Percentiles rank a stretch among this genome's conserved stretches.
These are phyloP conservation scores for Aspergillus oerlinghausenensis DNA, from an alignment of 2,329 filamentous ascomycete species.

Conservation along the genomic window DNA sequence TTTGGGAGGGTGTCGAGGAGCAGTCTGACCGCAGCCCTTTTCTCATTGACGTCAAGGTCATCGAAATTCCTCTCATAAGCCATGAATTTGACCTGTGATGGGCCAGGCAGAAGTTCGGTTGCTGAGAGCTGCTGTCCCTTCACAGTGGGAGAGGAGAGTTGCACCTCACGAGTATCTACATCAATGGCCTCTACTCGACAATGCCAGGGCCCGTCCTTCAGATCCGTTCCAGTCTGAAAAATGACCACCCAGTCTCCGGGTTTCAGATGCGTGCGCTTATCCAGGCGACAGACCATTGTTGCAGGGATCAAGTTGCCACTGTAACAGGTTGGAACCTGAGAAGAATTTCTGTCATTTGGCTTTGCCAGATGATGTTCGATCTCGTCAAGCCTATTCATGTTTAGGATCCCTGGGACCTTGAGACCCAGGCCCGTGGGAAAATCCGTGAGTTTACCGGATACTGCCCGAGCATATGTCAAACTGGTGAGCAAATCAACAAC, in stretches of 20 bases:
- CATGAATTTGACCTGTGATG: slow-evolving; percentile 9
- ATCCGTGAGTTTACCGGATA: slow-evolving; percentile 39
- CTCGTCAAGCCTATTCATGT: fast-evolving
- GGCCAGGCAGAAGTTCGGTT: not conserved
- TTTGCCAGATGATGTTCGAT: not conserved
- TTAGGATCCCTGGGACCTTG: slow-evolving; percentile 40
- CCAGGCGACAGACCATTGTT: slow-evolving; percentile 42
- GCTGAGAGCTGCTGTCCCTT: not conserved
- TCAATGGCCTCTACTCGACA: slow-evolving; percentile 47
- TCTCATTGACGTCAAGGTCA: slow-evolving; percentile 23
- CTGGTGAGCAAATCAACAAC: slow-evolving; percentile 81
- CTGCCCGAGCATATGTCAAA: slow-evolving; percentile 67
- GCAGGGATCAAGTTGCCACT: slow-evolving; percentile 7
- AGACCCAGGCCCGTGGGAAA: slow-evolving; percentile 56
- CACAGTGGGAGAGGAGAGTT: slow-evolving; percentile 26
- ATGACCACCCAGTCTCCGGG: slow-evolving; percentile 53
- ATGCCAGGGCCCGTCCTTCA: slow-evolving; percentile 34
- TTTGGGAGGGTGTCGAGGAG: slow-evolving; percentile 39
- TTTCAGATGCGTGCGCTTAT: slow-evolving; percentile 31
- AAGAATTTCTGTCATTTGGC: too few relatives aligned
- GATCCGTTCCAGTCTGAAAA: slow-evolving; percentile 5
- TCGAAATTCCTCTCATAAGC: slow-evolving; percentile 41
- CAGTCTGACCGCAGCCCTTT: slow-evolving; percentile 26
- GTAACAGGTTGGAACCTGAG: not conserved
- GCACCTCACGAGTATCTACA: slow-evolving; percentile 40